phyloP scores from a whole-genome alignment of 108 stramenopile genomes.

The Fragilaria crotonensis region DNA sequence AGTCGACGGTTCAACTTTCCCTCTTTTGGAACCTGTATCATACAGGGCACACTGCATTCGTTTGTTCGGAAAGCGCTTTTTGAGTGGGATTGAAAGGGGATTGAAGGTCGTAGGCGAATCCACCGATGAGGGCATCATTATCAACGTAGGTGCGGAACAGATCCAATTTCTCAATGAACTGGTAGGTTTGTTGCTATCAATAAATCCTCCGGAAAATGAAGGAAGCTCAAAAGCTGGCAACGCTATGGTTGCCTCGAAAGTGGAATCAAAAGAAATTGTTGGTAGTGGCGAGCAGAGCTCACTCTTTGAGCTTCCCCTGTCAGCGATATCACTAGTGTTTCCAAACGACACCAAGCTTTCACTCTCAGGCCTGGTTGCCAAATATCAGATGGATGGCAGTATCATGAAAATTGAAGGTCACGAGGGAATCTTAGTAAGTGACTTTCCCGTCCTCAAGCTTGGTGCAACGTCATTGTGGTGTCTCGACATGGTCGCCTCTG shows the following conservation, averaged over 20 bases:
- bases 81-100: slow-evolving; percentile 16
- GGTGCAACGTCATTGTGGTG: too few species aligned
- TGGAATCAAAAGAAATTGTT: not conserved
- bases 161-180: slow-evolving; percentile 15
- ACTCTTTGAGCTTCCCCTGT: slow-evolving; percentile 21
- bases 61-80: slow-evolving; percentile 16
- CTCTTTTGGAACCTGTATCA: slow-evolving; percentile 28
- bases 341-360: slow-evolving; percentile 14
- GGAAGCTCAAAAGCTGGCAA: too few species aligned
- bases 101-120: slow-evolving; percentile 20
- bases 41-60: slow-evolving; percentile 23
- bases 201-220: too few species aligned
- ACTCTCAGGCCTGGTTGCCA: slow-evolving; percentile 1
- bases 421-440: too few species aligned
- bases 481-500: too few species aligned
- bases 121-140: slow-evolving; percentile 5
- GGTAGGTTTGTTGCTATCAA: too few species aligned
- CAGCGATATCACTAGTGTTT: slow-evolving; percentile 18
- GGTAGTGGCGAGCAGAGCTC: too few species aligned
- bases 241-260: not conserved
- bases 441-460: too few species aligned
- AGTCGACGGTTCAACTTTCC: slow-evolving; percentile 8
- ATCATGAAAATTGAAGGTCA: slow-evolving; percentile 8
- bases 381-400: slow-evolving; percentile 22
- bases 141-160: slow-evolving; percentile 21